Evolutionary conservation across 2,329 filamentous ascomycete species (phyloP).

Genomic region (Neocucurbitaria cava): DNA sequence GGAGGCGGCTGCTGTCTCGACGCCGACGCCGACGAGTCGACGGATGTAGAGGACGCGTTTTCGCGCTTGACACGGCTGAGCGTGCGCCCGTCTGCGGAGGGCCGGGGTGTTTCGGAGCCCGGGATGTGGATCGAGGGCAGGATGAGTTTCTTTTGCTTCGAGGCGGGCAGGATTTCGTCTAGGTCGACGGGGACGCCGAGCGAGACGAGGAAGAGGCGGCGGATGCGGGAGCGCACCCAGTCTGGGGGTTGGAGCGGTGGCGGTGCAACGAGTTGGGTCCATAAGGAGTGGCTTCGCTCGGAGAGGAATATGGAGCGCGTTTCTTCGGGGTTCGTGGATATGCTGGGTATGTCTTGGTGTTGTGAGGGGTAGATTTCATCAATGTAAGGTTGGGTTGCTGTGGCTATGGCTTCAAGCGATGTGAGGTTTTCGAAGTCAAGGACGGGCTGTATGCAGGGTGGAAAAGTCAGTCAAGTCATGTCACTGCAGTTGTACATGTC

Average conservation of each 20-base stretch:
- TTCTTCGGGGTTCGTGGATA: conserved; percentile 39
- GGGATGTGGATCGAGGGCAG: conserved; percentile 74
- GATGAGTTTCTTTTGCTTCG: conserved; percentile 97
- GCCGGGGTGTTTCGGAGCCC: conserved; percentile 46
- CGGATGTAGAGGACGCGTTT: conserved; percentile 48
- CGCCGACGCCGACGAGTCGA: conserved; percentile 47
- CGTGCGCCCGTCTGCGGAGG: conserved; percentile 48
- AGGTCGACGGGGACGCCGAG: conserved; percentile 95
- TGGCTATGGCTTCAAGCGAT: conserved; percentile 64
- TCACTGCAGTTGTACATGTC: conserved; percentile 30
- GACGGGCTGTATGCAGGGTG: conserved; percentile 62
- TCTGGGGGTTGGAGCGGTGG: conserved; percentile 94
- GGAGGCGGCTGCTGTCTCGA: too few relatives aligned
- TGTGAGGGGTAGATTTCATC: conserved; percentile 62
- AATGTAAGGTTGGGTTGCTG: conserved; percentile 70
- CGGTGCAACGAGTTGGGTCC: conserved; percentile 94
- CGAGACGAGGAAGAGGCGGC: conserved; percentile 92
- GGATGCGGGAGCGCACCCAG: conserved; percentile 95
- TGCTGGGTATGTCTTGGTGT: conserved; percentile 54
- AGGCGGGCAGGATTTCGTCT: conserved; percentile 95
- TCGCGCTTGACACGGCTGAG: conserved; percentile 48
- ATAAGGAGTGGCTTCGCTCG: conserved; percentile 85
- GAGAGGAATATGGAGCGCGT: conserved; percentile 66
- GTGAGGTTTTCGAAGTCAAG: conserved; percentile 71
- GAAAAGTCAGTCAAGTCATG: conserved; percentile 40